Percentiles rank a stretch among this genome's conserved stretches.
Conservation (phyloP, 2,329 filamentous ascomycete species). For the Hypocreales sp. region DNA sequence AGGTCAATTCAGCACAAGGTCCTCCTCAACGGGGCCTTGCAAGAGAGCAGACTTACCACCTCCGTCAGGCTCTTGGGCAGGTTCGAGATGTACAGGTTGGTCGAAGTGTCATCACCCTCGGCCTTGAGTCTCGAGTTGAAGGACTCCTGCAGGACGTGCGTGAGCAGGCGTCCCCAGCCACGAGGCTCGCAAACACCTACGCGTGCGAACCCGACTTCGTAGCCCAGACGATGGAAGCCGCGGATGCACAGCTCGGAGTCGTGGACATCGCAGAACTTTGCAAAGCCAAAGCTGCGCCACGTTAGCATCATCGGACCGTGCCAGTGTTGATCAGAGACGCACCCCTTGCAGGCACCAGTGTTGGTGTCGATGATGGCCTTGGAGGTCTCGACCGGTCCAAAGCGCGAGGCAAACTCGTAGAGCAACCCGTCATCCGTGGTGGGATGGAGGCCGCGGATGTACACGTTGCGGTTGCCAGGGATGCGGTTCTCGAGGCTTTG, state of each 20-base stretch:
- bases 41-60: conserved; percentile 59
- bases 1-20: conserved; percentile 3
- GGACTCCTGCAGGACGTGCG: conserved; percentile 58
- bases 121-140: conserved; percentile 98
- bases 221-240: conserved; percentile 85
- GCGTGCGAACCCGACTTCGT: conserved; percentile 93
- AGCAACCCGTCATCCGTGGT: conserved; percentile 90
- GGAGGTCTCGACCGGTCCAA: conserved; percentile 87
- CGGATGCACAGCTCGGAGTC: conserved; percentile 94
- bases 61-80: conserved; percentile 86
- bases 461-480: conserved; percentile 88
- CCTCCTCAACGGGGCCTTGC: too few species aligned
- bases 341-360: conserved; percentile 94
- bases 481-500: conserved; percentile 90
- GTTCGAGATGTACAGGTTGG: conserved; percentile 96
- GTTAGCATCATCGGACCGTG: too few species aligned
- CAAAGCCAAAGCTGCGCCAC: conserved; percentile 74
- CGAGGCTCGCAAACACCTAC: too few species aligned
- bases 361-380: conserved; percentile 97
- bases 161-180: too few species aligned
- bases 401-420: conserved; percentile 66
- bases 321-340: conserved; percentile 4
- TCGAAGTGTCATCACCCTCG: conserved; percentile 75
- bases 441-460: conserved; percentile 89
- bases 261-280: conserved; percentile 77